Evolutionary conservation across 495 filamentous ascomycete genomes (phyloP), one percentile per base, ranked within the genome.

Genomic region (Parmelia sp.): DNA sequence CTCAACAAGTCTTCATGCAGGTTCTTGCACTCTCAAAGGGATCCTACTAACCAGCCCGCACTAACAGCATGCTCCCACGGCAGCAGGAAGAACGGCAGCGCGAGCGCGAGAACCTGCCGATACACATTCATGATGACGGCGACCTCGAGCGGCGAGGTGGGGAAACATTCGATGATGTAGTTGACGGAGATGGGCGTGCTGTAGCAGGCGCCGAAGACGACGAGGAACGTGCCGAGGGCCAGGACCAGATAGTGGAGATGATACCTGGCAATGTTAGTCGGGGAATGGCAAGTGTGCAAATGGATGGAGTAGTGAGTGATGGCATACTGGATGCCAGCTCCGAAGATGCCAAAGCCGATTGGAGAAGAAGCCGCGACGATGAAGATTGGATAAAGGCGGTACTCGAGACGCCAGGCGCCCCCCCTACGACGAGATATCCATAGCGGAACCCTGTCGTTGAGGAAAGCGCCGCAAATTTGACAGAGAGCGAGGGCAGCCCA

Each of bases 371-470:
- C 68, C 25, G 70, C 63, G 15, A 70, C 70, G 4, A 72, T 57
- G 60, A 70, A 72, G 4, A 76, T 70, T 9, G 69, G 65, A 62
- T 74, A 68, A 19, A 80, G 73, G 8, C 79, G 72, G 65, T 76
- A 80, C 62, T 82, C 79, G n/a, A 77, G 73, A 33, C 76, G 71
- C 79, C 79, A 80, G 55, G 61, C 67, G 4, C 77, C 76, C 33
- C 70, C 70, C 49, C 68, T 65, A 9, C 75, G 75, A 3, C 63
- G 57, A 37, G 68, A 71, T 15, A 76, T 60, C 68, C 68, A 74
- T 14, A 82, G 67, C 0, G 78, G 78, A 6, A 76, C 63, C 25
- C 74, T 69, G 62, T 82, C 79, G 65, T 72, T 75, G 66, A 79
- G 63, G 33, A 76, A 69, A 47, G 71, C 66, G 49, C 76, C 78